Conservation (phyloP, 768 basidiomycete species). For the Dendrothele bispora region DNA sequence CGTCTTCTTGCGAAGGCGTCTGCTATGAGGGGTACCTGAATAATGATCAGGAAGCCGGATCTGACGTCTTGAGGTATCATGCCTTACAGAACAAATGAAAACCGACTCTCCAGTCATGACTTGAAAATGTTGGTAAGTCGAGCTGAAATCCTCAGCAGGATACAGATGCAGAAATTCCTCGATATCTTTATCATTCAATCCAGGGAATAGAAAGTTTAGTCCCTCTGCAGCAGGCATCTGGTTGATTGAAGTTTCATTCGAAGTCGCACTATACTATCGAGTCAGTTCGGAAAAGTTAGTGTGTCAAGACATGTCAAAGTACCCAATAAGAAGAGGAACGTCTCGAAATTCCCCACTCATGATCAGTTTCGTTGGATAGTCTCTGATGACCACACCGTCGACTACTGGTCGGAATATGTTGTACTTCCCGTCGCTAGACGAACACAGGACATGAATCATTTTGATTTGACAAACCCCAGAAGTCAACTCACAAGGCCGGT, state of each 20-base stretch:
- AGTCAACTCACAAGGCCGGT: constrained; percentile 38
- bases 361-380: constrained; percentile 47
- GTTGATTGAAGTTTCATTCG: constrained; percentile 56
- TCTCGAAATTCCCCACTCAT: constrained; percentile 41
- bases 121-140: constrained; percentile 37
- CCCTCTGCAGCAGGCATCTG: constrained; percentile 36
- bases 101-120: constrained; percentile 48
- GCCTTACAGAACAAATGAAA: constrained; percentile 53
- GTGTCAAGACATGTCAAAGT: constrained; percentile 13
- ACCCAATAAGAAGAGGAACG: constrained; percentile 62
- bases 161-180: constrained; percentile 39
- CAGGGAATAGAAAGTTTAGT: constrained; percentile 43
- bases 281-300: not conserved
- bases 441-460: constrained; percentile 6
- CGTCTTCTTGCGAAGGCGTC: constrained; percentile 33
- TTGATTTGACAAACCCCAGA: not conserved
- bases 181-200: constrained; percentile 37
- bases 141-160: constrained; percentile 41
- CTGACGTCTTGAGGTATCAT: too few species aligned
- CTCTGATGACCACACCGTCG: constrained; percentile 50
- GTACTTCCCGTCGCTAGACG: constrained; percentile 39
- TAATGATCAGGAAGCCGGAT: constrained; percentile 18
- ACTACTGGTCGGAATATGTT: constrained; percentile 51
- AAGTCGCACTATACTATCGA: constrained; percentile 39
- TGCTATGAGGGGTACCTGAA: constrained; percentile 27